Evolutionary conservation across 257 asterid species (phyloP), one percentile per base, ranked within the genome.

Genomic region (Penstemon newberryi): DNA sequence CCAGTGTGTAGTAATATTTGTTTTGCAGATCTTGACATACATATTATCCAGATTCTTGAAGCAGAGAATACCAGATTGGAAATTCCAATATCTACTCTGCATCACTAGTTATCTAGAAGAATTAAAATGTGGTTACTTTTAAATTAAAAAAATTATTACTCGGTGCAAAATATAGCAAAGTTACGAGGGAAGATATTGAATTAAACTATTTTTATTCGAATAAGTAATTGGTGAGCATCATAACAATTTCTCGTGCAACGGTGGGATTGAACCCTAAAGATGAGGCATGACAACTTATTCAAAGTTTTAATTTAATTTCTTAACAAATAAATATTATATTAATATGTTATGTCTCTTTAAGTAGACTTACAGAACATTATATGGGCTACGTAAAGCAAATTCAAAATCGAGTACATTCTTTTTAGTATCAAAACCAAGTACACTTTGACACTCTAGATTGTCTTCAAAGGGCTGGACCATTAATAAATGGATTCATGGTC

Each of bases 371-470:
- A 64, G 40, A 43, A 57, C 68, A 56, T 11, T 73, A 58, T 47
- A 70, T 56, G 67, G 70, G 3, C 60, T 37, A 43, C 42, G 74
- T 64, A 33, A 61, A 65, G 66, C 7, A 5, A 25, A 3, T 18
- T 67, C 39, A 53, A 64, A 71, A 45, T 47, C 57, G 63, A 25
- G 33, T 25, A 25, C 33, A 25, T 25, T 25, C 33, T 25, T 25
- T 25, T 25, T 25, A 25, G 33, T 25, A 25, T 25, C 33, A 77
- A 69, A 65, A 65, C 51, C 13, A 61, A 49, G 62, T 15, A 56
- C 51, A 66, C 64, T 59, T 76, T 72, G 80, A 76, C 80, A 78
- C 65, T 62, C 57, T 56, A 52, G 81, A 39, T 53, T 81, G 86
- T 78, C 83, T 72, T 69, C 44, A 70, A 78, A 75, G 63, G 66